These are phyloP conservation scores for Globisporangium cylindrosporum DNA, from an alignment of 352 stramenopile species.

Conservation along the genomic window DNA sequence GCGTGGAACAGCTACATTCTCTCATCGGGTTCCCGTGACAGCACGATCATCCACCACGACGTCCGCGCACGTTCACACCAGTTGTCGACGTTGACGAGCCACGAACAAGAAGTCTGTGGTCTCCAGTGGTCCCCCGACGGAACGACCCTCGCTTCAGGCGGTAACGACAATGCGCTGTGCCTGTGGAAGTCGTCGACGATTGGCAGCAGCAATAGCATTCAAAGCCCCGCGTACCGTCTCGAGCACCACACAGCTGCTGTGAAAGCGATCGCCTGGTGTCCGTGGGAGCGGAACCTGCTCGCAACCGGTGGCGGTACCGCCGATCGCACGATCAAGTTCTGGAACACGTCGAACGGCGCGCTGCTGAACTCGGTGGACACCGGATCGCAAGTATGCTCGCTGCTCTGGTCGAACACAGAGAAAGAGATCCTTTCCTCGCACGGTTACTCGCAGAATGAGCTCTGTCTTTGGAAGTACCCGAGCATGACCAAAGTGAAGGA, in stretches of 20 bases:
- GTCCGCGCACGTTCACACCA: conserved; percentile 75
- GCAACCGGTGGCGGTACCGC: conserved; percentile 97
- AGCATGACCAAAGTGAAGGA: conserved; percentile 98
- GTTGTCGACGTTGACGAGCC: conserved; percentile 89
- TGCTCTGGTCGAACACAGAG: conserved; percentile 92
- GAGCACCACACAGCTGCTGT: conserved; percentile 97
- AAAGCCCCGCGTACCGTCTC: conserved; percentile 78
- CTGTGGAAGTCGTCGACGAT: conserved; percentile 94
- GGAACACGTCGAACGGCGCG: conserved; percentile 95
- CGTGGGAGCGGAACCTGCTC: conserved; percentile 96
- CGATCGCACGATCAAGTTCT: conserved; percentile 99
- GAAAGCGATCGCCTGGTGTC: conserved; percentile 98
- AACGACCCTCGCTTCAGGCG: conserved; percentile 93
- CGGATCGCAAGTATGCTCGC: conserved; percentile 96
- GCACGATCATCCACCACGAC: conserved; percentile 90
- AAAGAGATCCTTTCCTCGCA: conserved; percentile 97
- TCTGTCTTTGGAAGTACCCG: conserved; percentile 99
- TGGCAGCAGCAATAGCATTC: conserved; percentile 47
- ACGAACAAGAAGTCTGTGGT: conserved; percentile 98
- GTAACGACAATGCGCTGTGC: conserved; percentile 97
- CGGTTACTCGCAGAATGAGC: conserved; percentile 97
- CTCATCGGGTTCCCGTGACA: conserved; percentile 93
- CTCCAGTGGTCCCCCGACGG: conserved; percentile 97
- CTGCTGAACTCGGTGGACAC: conserved; percentile 97
- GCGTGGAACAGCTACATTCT: conserved; percentile 95